These are phyloP conservation scores for Pseudomicrostroma phylloplanum DNA, from an alignment of 1,284 basidiomycete genomes.

Conservation along the genomic window DNA sequence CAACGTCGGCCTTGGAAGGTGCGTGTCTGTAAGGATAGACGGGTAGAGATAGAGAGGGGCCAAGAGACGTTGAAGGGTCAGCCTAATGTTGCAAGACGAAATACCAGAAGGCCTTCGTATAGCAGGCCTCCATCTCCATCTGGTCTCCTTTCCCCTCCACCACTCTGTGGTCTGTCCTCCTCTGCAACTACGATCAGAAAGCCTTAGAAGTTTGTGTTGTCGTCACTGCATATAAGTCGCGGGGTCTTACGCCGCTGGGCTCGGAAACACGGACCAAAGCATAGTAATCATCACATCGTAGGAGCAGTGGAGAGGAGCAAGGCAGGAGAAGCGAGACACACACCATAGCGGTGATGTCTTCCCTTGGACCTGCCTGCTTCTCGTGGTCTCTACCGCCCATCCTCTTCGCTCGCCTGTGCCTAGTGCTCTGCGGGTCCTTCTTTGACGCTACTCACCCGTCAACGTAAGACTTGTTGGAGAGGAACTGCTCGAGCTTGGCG, in stretches of 20 bases:
- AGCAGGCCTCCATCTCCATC: slow-evolving; percentile 5
- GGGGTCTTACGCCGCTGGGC: slow-evolving; percentile 52
- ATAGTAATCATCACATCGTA: slow-evolving; percentile 37
- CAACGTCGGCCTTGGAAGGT: slow-evolving; percentile 92
- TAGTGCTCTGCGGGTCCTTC: too few relatives aligned
- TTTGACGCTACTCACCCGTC: slow-evolving; percentile 39
- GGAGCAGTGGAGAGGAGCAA: not conserved
- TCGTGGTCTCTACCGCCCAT: not conserved
- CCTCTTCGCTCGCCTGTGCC: too few relatives aligned
- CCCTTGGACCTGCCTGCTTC: too few relatives aligned
- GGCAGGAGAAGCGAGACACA: not conserved
- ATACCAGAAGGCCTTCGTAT: slow-evolving; percentile 10
- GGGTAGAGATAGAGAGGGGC: not conserved
- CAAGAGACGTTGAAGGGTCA: not conserved
- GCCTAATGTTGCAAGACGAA: not conserved
- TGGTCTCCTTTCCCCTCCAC: not conserved
- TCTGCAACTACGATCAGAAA: slow-evolving; percentile 31
- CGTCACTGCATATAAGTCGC: slow-evolving; percentile 49
- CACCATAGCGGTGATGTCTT: too few relatives aligned
- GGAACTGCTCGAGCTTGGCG: slow-evolving; percentile 40
- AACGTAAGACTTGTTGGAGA: slow-evolving; percentile 46
- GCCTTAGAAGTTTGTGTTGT: slow-evolving; percentile 44
- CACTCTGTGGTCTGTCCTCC: not conserved
- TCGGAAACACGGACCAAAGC: slow-evolving; percentile 52
- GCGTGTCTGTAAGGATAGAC: slow-evolving; percentile 62